Evolutionary conservation across 164 flowering plant species (phyloP), one percentile per base, ranked within the genome.

Genomic region (Cinnamomum chago): DNA sequence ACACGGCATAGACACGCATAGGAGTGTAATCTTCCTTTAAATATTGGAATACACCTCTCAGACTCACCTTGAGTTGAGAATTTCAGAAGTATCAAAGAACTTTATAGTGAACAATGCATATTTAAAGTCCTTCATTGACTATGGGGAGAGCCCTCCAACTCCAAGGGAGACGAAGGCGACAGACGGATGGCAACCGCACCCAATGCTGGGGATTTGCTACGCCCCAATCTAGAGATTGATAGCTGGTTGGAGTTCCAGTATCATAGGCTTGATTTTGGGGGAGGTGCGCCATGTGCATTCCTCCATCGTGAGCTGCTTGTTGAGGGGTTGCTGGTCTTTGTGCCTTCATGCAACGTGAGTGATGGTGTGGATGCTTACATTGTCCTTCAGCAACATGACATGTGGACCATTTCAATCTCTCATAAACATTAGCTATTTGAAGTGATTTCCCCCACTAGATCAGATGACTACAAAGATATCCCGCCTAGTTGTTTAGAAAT

Each of bases 81-180:
- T 25, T 25, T 25, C 27, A 25, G 27, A 25, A 25, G 27, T 25
- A 25, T 25, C 1, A 25, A 25, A 25, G 27, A 25, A 25, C 27
- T 25, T 25, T 1, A 25, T 1, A 25, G 51, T 77, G 15, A 69
- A 73, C 65, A 52, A 68, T 27, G 65, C 25, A 2, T 77, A 73
- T 18, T 73, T 77, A 73, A 47, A 67, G 71, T 77, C 79, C 20
- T 68, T 77, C 47, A 68, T 77, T 50, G 76, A 77, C 62, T 77
- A 69, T 55, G 79, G 72, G 79, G 68, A 13, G 76, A 25, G 67
- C 18, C 35, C 13, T 9, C 17, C 47, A 62, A 62, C 13, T 9
- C 12, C 28, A 62, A 62, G 70, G 58, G 67, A 23, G 22, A 15
- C 1, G 58, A 62, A 40, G 71, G 20, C 62, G 71, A 55, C 27